Evolutionary conservation across 441 rosid genomes (phyloP).

Genomic region (Brassica balearica): DNA sequence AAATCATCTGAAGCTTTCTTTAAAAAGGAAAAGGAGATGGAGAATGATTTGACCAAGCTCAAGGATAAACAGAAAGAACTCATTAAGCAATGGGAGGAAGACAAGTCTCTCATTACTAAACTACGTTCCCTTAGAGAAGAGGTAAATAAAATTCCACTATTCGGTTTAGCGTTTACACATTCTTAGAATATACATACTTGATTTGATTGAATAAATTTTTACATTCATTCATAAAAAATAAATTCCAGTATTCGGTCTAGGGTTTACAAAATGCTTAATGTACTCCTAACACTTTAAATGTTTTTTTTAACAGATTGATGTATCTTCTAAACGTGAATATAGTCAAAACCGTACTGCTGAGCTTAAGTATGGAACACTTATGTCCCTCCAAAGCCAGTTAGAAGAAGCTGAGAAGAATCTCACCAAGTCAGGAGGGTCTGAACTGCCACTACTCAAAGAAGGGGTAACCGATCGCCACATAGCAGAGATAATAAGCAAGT

Average conservation of each 20-base stretch:
- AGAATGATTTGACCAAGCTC: constrained; percentile 57
- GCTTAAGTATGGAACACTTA: constrained; percentile 83
- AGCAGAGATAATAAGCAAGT: constrained; percentile 28
- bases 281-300: background rate
- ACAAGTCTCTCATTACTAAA: constrained; percentile 73
- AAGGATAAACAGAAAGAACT: constrained; percentile 77
- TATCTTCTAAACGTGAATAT: constrained; percentile 87
- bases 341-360: constrained; percentile 82
- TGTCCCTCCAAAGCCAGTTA: constrained; percentile 81
- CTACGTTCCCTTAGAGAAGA: constrained; percentile 80
- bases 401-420: constrained; percentile 83
- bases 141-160: constrained; percentile 43
- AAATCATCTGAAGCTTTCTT: constrained; percentile 62
- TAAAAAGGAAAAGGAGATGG: constrained; percentile 74
- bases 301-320: constrained; percentile 33
- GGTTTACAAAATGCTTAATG: background rate
- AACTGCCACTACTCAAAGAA: constrained; percentile 73
- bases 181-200: no score
- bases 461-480: constrained; percentile 70
- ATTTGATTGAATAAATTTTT: no score
- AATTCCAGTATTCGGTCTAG: background rate
- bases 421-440: constrained; percentile 64
- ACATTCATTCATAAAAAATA: no score
- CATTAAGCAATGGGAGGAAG: constrained; percentile 70
- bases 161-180: background rate